Evolutionary conservation across 2,329 filamentous ascomycete genomes (phyloP).

Genomic region (Grosmannia penicillata): DNA sequence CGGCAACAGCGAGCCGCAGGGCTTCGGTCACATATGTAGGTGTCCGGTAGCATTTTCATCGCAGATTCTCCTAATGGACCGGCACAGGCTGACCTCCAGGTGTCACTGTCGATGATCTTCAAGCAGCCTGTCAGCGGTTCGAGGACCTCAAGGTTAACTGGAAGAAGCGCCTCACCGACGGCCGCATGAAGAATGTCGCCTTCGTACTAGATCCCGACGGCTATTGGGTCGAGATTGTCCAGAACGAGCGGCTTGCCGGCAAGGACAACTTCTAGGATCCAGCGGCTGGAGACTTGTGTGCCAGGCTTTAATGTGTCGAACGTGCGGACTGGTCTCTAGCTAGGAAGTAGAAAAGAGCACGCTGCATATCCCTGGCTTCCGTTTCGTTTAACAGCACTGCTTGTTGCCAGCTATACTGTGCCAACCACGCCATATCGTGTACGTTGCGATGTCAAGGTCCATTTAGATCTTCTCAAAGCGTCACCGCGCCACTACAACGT

Average conservation of each 20-base stretch:
- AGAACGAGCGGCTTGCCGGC: conserved; percentile 55
- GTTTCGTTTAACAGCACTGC: too few species aligned
- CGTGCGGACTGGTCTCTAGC: too few species aligned
- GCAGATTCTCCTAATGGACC: too few species aligned
- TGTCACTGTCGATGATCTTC: conserved; percentile 74
- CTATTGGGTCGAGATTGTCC: conserved; percentile 70
- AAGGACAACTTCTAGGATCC: conserved; percentile 30
- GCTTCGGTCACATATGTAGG: conserved; percentile 85
- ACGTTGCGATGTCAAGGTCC: too few species aligned
- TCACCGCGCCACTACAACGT: too few species aligned
- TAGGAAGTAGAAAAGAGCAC: too few species aligned
- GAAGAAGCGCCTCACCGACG: conserved; percentile 93
- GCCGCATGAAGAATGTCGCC: conserved; percentile 83
- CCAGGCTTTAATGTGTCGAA: too few species aligned
- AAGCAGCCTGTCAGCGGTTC: conserved; percentile 74
- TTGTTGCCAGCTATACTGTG: too few species aligned
- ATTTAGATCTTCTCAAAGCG: too few species aligned
- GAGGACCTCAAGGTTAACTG: conserved; percentile 70
- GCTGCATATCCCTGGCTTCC: too few species aligned
- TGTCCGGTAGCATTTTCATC: too few species aligned
- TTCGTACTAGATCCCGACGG: conserved; percentile 81
- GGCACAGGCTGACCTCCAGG: conserved; percentile 24
- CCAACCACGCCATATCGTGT: too few species aligned
- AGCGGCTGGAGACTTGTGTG: not conserved
- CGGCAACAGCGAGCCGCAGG: conserved; percentile 81